Conservation (phyloP, 2,329 filamentous ascomycete species). For the Hypomyces rosellus region DNA sequence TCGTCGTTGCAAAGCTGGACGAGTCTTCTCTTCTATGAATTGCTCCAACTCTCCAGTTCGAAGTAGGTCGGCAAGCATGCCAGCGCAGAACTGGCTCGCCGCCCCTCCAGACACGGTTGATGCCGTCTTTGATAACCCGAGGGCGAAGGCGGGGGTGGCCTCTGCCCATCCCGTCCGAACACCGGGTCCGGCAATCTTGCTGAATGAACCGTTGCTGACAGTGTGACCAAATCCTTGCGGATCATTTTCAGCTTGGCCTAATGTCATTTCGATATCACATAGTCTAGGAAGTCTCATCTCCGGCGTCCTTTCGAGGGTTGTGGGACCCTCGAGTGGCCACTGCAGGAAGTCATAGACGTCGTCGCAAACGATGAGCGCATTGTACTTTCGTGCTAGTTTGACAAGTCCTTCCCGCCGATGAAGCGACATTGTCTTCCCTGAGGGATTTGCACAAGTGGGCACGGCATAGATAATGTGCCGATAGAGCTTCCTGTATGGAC, state of each 20-base stretch:
- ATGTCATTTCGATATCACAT: conserved; percentile 67
- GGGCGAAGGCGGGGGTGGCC: conserved; percentile 50
- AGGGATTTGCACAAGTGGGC: conserved; percentile 85
- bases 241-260: conserved; percentile 48
- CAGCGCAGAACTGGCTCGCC: conserved; percentile 49
- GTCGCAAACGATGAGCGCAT: conserved; percentile 80
- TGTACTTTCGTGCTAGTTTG: conserved; percentile 66
- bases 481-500: conserved; percentile 68
- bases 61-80: conserved; percentile 45
- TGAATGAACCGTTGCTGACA: conserved; percentile 83
- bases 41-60: conserved; percentile 35
- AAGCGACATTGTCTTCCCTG: conserved; percentile 73
- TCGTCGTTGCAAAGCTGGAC: conserved; percentile 40
- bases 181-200: conserved; percentile 79
- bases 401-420: conserved; percentile 62
- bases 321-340: conserved; percentile 51
- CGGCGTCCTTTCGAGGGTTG: conserved; percentile 19
- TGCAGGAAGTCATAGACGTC: conserved; percentile 94
- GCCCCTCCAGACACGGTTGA: conserved; percentile 52
- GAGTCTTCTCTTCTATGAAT: conserved; percentile 36
- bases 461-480: conserved; percentile 83
- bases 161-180: conserved; percentile 85
- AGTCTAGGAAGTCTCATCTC: conserved; percentile 63
- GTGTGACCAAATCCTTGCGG: conserved; percentile 62
- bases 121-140: conserved; percentile 47